Evolutionary conservation across 106 monocot species (phyloP).

Genomic region (Dendrobium nobile): DNA sequence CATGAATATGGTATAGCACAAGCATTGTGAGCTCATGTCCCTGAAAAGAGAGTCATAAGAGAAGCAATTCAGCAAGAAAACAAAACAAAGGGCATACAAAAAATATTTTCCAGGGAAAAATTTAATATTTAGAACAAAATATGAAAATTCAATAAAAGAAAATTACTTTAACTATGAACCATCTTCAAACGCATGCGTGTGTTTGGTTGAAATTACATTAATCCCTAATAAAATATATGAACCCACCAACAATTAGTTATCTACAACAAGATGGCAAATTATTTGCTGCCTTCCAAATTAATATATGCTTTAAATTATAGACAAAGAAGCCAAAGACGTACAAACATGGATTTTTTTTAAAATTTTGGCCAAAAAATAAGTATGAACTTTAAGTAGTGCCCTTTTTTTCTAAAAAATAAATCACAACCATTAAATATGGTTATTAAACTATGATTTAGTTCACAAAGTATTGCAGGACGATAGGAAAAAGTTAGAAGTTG

Average conservation of each 20-base stretch:
- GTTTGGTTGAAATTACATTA: not conserved
- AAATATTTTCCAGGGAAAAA: not conserved
- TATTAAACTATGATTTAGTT: too few species aligned
- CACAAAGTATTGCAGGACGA: not conserved
- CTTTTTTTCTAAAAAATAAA: too few species aligned
- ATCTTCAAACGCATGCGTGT: too few species aligned
- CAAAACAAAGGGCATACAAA: not conserved
- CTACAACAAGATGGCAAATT: not conserved
- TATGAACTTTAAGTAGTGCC: too few species aligned
- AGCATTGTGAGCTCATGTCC: conserved; percentile 89
- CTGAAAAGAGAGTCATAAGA: conserved; percentile 34
- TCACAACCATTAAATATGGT: too few species aligned
- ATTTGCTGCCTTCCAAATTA: not conserved
- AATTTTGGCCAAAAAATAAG: too few species aligned
- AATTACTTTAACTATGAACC: not conserved
- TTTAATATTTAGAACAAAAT: not conserved
- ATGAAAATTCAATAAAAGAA: not conserved
- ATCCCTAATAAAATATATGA: conserved; percentile 1
- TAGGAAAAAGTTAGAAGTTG: not conserved
- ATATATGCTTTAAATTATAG: not conserved
- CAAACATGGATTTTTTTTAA: not conserved
- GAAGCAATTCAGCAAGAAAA: conserved; percentile 6
- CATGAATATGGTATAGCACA: conserved; percentile 65
- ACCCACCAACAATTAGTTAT: not conserved
- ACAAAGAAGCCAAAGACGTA: not conserved